Evolutionary conservation across 768 basidiomycete species (phyloP).

Genomic region (Suillus plorans): DNA sequence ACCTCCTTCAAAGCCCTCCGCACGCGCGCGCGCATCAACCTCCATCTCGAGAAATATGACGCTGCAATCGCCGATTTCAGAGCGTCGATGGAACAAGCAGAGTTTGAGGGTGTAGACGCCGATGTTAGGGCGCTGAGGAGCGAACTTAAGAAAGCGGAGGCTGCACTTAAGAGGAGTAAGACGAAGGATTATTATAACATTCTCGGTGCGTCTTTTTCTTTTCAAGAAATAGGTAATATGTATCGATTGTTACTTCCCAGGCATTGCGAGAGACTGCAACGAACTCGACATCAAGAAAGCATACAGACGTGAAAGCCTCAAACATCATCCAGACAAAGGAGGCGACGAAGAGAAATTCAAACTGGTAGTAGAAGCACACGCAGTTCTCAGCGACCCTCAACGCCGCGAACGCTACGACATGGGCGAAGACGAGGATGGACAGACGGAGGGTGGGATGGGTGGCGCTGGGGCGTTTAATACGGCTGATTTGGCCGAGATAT

Average conservation of each 20-base stretch:
- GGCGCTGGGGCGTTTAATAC: constrained; percentile 46
- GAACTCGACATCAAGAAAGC: constrained; percentile 87
- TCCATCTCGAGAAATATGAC: constrained; percentile 76
- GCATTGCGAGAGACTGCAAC: constrained; percentile 56
- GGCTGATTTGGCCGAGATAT: constrained; percentile 61
- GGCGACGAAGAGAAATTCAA: constrained; percentile 98
- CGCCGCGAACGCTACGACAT: constrained; percentile 75
- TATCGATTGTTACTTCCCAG: constrained; percentile 12
- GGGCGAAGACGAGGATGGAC: constrained; percentile 80
- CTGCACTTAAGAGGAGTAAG: constrained; percentile 81
- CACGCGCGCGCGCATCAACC: constrained; percentile 78
- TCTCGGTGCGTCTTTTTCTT: constrained; percentile 34
- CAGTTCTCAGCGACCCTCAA: constrained; percentile 75
- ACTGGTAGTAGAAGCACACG: constrained; percentile 78
- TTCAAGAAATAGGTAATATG: not conserved
- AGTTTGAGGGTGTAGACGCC: constrained; percentile 57
- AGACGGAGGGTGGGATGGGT: constrained; percentile 40
- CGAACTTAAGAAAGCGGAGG: constrained; percentile 82
- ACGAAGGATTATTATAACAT: constrained; percentile 91
- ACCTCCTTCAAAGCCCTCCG: constrained; percentile 83
- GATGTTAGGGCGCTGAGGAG: constrained; percentile 60
- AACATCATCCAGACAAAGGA: constrained; percentile 88
- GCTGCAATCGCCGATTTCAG: constrained; percentile 74
- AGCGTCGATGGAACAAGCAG: constrained; percentile 72
- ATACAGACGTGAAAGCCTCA: constrained; percentile 83